Evolutionary conservation across 2,329 filamentous ascomycete species (phyloP).

Genomic region (Chaetomiaceae sp.): DNA sequence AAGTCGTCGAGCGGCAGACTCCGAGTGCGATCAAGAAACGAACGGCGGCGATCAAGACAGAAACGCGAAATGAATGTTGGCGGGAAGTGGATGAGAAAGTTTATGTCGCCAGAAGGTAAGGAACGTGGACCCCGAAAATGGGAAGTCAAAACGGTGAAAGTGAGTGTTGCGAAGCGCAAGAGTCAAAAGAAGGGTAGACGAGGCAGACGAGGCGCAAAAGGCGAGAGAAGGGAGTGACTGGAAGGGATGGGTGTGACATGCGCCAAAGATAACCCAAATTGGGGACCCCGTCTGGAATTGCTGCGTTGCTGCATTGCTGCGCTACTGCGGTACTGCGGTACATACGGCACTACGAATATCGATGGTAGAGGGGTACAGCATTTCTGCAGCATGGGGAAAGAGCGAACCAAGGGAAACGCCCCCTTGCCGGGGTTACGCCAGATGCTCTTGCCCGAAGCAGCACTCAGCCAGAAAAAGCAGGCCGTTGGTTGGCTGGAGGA

Average conservation of each 20-base stretch:
- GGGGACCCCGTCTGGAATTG: conserved; percentile 1
- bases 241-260: conserved; percentile 19
- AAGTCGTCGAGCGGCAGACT: conserved; percentile 6
- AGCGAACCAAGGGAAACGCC: conserved; percentile 3
- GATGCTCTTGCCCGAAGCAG: conserved; percentile 22
- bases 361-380: background rate
- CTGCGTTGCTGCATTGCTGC: background rate
- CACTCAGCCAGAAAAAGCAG: conserved; percentile 7
- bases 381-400: conserved; percentile 6
- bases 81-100: background rate
- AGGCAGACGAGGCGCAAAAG: conserved; percentile 13
- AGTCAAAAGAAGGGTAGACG: conserved; percentile 7
- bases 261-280: conserved; percentile 24
- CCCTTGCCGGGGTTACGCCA: conserved; percentile 13
- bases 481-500: conserved; percentile 12
- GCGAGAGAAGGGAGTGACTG: conserved; percentile 14
- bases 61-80: conserved; percentile 10
- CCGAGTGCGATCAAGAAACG: conserved; percentile 11
- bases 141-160: conserved; percentile 11
- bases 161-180: conserved; percentile 13
- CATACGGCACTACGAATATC: no score
- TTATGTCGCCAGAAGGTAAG: conserved; percentile 12
- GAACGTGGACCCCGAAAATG: conserved; percentile 16
- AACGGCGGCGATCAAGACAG: conserved; percentile 22
- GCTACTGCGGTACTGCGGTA: no score